phyloP scores from a whole-genome alignment of 2,329 filamentous ascomycete genomes.

The Pseudogymnoascus sp. region DNA sequence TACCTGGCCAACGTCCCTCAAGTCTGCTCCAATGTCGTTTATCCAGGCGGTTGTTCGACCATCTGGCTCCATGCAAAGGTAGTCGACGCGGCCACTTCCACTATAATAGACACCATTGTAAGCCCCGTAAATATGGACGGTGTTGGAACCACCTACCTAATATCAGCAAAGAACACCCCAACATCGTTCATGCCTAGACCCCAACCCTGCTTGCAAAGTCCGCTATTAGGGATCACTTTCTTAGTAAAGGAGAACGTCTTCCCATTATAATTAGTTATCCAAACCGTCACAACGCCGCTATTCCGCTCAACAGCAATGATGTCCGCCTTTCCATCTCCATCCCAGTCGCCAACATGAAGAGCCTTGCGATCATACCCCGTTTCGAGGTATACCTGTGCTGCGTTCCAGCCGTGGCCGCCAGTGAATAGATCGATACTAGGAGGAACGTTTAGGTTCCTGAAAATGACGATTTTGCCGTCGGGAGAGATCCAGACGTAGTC shows the following conservation, averaged over 20 bases:
- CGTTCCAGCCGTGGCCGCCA: not conserved
- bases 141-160: no score
- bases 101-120: no score
- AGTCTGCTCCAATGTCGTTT: constrained; percentile 15
- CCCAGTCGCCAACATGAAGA: constrained; percentile 32
- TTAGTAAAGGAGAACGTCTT: no score
- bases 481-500: not conserved
- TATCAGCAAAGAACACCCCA: no score
- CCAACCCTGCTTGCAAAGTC: constrained; percentile 15
- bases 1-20: no score
- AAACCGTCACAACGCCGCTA: not conserved
- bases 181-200: constrained; percentile 19
- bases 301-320: constrained; percentile 28
- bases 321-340: constrained; percentile 32
- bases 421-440: no score
- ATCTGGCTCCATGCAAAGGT: constrained; percentile 29
- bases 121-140: constrained; percentile 20
- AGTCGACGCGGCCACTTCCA: constrained; percentile 27
- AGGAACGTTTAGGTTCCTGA: not conserved
- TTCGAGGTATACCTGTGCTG: not conserved
- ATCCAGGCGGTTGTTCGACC: constrained; percentile 23
- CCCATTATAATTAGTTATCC: no score
- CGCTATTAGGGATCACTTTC: no score
- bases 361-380: constrained; percentile 22
- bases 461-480: not conserved